phyloP scores from a whole-genome alignment of 2,329 filamentous ascomycete genomes.

The Pseudogymnoascus sp. region DNA sequence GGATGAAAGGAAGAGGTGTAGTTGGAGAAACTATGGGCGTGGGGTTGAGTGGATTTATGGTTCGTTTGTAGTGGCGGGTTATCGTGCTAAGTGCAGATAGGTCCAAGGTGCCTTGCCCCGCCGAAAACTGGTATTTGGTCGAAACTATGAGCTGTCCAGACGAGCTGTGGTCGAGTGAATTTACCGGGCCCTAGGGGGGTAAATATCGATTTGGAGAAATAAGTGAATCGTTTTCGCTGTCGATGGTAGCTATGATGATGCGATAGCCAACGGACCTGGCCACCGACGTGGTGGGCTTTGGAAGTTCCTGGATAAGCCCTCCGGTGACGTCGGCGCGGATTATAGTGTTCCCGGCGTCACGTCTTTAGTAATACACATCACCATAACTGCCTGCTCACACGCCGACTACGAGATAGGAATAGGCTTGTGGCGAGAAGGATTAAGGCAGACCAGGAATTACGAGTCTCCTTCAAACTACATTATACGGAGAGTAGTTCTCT shows the following conservation, averaged over 20 bases:
- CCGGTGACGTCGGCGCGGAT: background rate
- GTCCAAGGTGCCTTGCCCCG: background rate
- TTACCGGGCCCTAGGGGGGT: background rate
- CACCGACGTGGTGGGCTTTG: background rate
- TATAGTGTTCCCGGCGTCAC: background rate
- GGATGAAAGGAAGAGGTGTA: background rate
- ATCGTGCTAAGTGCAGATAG: slow-evolving; percentile 3
- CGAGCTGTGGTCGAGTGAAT: background rate
- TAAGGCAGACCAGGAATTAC: background rate
- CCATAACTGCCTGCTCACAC: background rate
- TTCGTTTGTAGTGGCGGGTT: slow-evolving; percentile 4
- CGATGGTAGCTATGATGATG: background rate
- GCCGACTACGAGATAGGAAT: slow-evolving; percentile 5
- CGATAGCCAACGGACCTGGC: background rate
- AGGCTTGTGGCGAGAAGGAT: background rate
- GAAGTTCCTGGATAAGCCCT: slow-evolving; percentile 6
- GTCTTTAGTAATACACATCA: background rate
- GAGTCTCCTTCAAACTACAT: background rate
- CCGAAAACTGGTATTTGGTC: background rate
- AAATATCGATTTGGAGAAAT: background rate
- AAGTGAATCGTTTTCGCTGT: background rate
- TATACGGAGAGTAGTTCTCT: slow-evolving; percentile 6
- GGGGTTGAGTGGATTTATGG: background rate
- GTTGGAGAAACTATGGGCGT: background rate
- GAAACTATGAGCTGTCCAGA: background rate